These are phyloP conservation scores for Pyrus bretschneideri DNA, from an alignment of 306 rosid genomes.

Conservation along the genomic window DNA sequence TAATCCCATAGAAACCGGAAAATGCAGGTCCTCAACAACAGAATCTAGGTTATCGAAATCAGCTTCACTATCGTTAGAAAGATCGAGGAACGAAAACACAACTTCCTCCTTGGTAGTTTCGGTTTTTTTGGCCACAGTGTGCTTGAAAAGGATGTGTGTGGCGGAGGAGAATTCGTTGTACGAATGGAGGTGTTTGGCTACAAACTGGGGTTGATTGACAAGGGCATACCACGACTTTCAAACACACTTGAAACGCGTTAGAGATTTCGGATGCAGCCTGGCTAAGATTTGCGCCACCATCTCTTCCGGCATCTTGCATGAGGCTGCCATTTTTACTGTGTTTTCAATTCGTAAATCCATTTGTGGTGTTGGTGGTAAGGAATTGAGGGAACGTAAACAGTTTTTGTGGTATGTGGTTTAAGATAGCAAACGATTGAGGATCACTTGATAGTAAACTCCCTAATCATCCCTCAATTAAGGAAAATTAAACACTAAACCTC, in stretches of 20 bases:
- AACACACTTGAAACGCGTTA: neutral
- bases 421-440: too few relatives aligned
- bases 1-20: too few relatives aligned
- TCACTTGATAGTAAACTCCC: too few relatives aligned
- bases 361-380: neutral
- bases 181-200: neutral
- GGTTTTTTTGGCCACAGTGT: neutral
- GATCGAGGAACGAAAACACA: too few relatives aligned
- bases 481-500: too few relatives aligned
- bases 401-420: neutral
- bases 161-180: neutral
- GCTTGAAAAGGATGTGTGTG: neutral
- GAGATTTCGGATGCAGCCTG: too few relatives aligned
- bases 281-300: neutral
- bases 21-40: too few relatives aligned
- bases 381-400: neutral
- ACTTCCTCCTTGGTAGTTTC: neutral
- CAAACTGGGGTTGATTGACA: neutral
- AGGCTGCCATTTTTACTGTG: neutral
- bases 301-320: neutral
- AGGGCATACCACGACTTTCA: neutral
- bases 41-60: too few relatives aligned
- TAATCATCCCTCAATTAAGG: too few relatives aligned
- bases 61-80: too few relatives aligned
- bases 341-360: neutral